Conservation (phyloP, 2,329 filamentous ascomycete species). For the Scedosporium apiospermum region DNA sequence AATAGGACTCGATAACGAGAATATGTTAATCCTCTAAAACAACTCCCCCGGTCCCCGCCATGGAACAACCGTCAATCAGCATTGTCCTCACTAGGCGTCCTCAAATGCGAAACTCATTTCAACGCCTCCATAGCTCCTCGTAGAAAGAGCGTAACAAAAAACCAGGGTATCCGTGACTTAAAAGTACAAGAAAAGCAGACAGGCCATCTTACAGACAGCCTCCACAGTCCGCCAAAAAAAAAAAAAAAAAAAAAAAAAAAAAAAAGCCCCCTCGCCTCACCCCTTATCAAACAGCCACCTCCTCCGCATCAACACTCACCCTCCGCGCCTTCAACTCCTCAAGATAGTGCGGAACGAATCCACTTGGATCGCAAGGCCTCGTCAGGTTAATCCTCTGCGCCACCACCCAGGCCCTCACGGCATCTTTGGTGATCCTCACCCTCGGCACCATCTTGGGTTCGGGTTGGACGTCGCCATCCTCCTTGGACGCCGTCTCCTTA, state of each 20-base stretch:
- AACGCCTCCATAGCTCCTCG: too few relatives aligned
- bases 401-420: constrained; percentile 57
- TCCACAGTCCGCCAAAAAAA: neutral
- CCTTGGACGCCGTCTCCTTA: neutral
- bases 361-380: constrained; percentile 60
- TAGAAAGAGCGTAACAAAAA: too few relatives aligned
- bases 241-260: neutral
- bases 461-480: neutral
- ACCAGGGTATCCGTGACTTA: too few relatives aligned
- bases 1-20: too few relatives aligned
- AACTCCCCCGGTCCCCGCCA: too few relatives aligned
- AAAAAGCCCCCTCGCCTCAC: neutral
- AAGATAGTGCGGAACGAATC: constrained; percentile 63
- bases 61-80: too few relatives aligned
- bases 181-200: too few relatives aligned
- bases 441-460: constrained; percentile 25
- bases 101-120: too few relatives aligned
- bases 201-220: too few relatives aligned
- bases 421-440: constrained; percentile 43
- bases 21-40: too few relatives aligned
- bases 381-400: constrained; percentile 53
- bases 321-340: constrained; percentile 27
- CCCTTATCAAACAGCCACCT: neutral
- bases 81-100: too few relatives aligned
- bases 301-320: neutral